Evolutionary conservation across 805 yeast species (phyloP), one percentile per base, ranked within the genome.

Genomic region (Blastobotrys robertii): DNA sequence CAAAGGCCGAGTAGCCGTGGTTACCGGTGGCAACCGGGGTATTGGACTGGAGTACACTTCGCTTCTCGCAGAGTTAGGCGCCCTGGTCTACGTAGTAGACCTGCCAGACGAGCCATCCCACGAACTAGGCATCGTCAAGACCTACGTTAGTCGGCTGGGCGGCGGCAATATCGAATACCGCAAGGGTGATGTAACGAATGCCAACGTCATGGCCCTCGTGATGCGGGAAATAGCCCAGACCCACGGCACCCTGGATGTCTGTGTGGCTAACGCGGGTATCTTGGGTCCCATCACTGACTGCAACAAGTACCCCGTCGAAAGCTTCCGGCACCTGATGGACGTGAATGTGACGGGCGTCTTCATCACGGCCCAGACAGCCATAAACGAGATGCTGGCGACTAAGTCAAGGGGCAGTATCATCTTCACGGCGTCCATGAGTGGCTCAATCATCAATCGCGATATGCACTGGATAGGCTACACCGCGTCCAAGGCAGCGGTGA

Each of bases 391-490:
- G 48, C 81, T 83, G 66, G 72, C 72, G 32, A 39, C 49, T 1
- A 79, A 79, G 49, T 76, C 77, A 3, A 62, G 62, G 39, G 92
- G 92, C 16, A 77, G 85, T 2, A 68, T 83, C 50, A 74, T 84
- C 46, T 68, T 80, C 56, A 84, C 90, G 1, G 84, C 85, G 1
- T 80, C 88, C 19, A 83, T 84, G 79, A 77, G 85, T 13, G 90
- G 79, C 3, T 79, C 74, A 58, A 77, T 83, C 50, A 82, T 73
- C 49, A 84, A 83, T 56, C 73, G 77, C 44, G 90, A 48, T 33
- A 48, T 48, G 55, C 53, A 50, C 34, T 50, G 52, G 56, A 53
- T 61, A 35, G 64, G 66, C 22, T 62, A 62, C 49, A 61, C 63
- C 33, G 60, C 65, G 9, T 58, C 66, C 46, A 62, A 62, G 54